Base-by-base conservation (phyloP, 2,329 filamentous ascomycete species). In the Knufia petricola region DNA sequence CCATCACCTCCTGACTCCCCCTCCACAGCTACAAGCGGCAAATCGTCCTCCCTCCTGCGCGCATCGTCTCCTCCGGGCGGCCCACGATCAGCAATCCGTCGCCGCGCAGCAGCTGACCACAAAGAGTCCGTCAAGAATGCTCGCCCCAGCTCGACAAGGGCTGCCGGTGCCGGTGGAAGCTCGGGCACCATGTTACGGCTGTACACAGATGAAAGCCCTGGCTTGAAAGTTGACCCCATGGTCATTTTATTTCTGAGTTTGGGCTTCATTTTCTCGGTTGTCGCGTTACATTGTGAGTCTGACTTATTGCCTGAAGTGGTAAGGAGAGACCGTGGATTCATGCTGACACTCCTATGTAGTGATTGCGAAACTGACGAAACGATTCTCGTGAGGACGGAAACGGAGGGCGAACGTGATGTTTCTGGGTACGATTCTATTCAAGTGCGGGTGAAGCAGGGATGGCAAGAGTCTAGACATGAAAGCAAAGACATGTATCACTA, bases 101-200 rank as follows among this genome's bases (percentile, higher is more conserved):
- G 92, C 68, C 87, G 92, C 66, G 90, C 92, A 37, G 92, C 92
- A 24, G 90, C 90, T 61, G 92, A 96, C 68, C 86, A 95, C 73
- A 95, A 95, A 71, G 92, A 96, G 72, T 92, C 94, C 72, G 81
- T 90, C 61, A 89, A 90, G 63, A 98, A 94, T 84, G 85, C 81
- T 58, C 79, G 92, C 60, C 92, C 92, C 44, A 86, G 83, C 67
- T 94, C 86, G 73, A 98, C 92, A 58, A 81, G 92, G 62, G 82
- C 90, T 32, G 92, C 92, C 28, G 92, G 92, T 60, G 92, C 92
- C 15, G 92, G 92, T 59, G 92, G 92, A 58, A 95, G 88, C 66
- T 94, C 85, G 69, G 94, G 87, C 73, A 98, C 92, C 46, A 98
- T 98, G 92, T 77, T 98, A 74, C 90, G 89, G 70, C 83, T 98